Conservation (phyloP, 2,329 filamentous ascomycete genomes). For the Pseudogymnoascus sp. region DNA sequence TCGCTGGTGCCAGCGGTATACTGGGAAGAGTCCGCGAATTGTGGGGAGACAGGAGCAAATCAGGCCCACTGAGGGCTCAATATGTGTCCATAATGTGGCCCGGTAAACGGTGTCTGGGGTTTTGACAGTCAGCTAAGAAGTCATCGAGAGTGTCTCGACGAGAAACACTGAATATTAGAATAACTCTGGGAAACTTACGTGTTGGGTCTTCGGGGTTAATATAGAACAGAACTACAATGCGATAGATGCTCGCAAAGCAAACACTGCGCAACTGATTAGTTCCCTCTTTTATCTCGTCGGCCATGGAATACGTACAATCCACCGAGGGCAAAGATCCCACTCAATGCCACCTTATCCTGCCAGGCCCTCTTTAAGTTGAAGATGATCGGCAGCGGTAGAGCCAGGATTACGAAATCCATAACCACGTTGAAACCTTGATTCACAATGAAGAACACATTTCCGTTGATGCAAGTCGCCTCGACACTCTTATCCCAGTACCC, state of each 20-base stretch:
- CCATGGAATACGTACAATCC: slow-evolving; percentile 13
- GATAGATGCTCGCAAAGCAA: slow-evolving; percentile 19
- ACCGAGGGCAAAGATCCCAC: slow-evolving; percentile 17
- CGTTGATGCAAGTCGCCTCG: slow-evolving; percentile 15
- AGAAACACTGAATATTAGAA: neutral
- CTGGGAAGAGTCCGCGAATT: neutral
- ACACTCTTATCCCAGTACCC: slow-evolving; percentile 20
- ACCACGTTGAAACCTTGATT: slow-evolving; percentile 17
- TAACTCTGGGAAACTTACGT: slow-evolving; percentile 13
- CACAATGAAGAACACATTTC: slow-evolving; percentile 17
- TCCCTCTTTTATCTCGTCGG: neutral
- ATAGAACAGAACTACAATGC: slow-evolving; percentile 18
- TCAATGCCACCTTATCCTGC: slow-evolving; percentile 14
- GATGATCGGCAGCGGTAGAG: slow-evolving; percentile 16
- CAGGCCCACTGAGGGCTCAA: slow-evolving; percentile 7
- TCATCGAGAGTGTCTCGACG: neutral
- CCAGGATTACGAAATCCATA: slow-evolving; percentile 16
- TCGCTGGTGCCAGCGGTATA: neutral
- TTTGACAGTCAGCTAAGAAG: neutral
- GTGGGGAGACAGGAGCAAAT: slow-evolving; percentile 7
- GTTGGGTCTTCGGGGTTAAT: slow-evolving; percentile 20
- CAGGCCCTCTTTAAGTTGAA: slow-evolving; percentile 14
- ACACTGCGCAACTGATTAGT: slow-evolving; percentile 7
- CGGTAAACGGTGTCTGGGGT: neutral
- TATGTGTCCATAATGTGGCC: neutral